A percentile compares a stretch with the other conserved stretches of the same genome.
phyloP scores from a whole-genome alignment of 2,329 filamentous ascomycete genomes.

The Aspergillus glaucus region DNA sequence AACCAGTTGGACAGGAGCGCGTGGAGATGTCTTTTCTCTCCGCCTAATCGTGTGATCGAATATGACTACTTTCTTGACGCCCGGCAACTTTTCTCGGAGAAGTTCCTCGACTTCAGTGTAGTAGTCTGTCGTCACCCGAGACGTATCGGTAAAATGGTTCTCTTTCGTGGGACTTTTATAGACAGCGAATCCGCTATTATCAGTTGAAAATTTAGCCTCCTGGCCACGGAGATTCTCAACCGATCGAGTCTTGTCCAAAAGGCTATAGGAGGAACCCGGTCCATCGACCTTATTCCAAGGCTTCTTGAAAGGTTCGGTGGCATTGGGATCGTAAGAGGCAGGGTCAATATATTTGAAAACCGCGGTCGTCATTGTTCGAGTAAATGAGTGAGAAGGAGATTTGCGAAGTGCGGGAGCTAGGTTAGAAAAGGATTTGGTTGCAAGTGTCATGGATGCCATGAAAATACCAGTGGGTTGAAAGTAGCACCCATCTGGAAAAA shows the following conservation, averaged over 20 bases:
- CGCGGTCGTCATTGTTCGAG: slow-evolving; percentile 48
- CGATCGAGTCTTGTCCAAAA: slow-evolving; percentile 40
- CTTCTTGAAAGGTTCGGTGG: slow-evolving; percentile 20
- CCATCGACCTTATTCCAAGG: slow-evolving; percentile 62
- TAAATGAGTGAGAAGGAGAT: slow-evolving; percentile 14
- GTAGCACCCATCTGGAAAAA: neutral
- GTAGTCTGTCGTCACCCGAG: slow-evolving; percentile 50
- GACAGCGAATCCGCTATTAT: slow-evolving; percentile 55
- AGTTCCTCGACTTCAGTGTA: slow-evolving; percentile 57
- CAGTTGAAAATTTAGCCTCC: slow-evolving; percentile 45
- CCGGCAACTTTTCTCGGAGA: slow-evolving; percentile 49
- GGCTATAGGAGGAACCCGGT: slow-evolving; percentile 49
- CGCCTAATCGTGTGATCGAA: slow-evolving; percentile 68
- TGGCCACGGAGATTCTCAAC: slow-evolving; percentile 53
- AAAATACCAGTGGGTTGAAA: neutral
- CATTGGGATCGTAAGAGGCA: slow-evolving; percentile 22
- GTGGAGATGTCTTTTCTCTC: slow-evolving; percentile 47
- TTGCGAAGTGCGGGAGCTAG: neutral
- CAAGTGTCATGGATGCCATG: neutral
- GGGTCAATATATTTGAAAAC: slow-evolving; percentile 58
- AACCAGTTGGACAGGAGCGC: slow-evolving; percentile 62
- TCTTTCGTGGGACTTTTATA: slow-evolving; percentile 49
- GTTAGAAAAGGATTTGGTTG: neutral
- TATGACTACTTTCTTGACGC: slow-evolving; percentile 57
- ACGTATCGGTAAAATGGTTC: slow-evolving; percentile 51